Percentiles rank a stretch among this genome's conserved stretches.
These are phyloP conservation scores for Thalassiosira hispida DNA, from an alignment of 352 stramenopile species.

Conservation along the genomic window DNA sequence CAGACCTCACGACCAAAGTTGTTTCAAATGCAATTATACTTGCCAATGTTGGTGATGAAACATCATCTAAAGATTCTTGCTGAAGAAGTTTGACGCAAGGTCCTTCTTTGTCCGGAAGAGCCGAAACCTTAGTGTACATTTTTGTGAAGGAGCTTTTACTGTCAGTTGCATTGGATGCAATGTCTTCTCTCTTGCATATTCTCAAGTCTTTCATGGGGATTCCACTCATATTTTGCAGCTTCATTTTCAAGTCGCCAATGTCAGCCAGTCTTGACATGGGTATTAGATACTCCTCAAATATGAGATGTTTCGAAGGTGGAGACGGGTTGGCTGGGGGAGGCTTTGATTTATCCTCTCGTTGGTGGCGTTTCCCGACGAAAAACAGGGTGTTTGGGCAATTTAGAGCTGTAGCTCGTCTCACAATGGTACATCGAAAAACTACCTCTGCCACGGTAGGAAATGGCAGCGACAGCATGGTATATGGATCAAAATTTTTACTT, in stretches of 20 bases:
- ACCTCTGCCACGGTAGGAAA: slow-evolving; percentile 90
- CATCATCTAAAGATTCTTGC: slow-evolving; percentile 50
- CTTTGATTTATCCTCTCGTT: slow-evolving; percentile 19
- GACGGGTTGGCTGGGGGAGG: neutral
- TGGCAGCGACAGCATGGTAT: slow-evolving; percentile 95
- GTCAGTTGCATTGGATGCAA: slow-evolving; percentile 51
- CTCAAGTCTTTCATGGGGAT: slow-evolving; percentile 65
- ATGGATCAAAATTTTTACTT: slow-evolving; percentile 98
- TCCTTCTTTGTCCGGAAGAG: slow-evolving; percentile 80
- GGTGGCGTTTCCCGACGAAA: slow-evolving; percentile 2
- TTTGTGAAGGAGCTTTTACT: slow-evolving; percentile 26
- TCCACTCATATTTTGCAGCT: slow-evolving; percentile 79
- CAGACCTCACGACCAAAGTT: slow-evolving; percentile 63
- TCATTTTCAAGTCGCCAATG: slow-evolving; percentile 79
- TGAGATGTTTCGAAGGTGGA: slow-evolving; percentile 74
- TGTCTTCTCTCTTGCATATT: slow-evolving; percentile 74
- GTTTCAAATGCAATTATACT: slow-evolving; percentile 81
- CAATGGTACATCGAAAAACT: slow-evolving; percentile 78
- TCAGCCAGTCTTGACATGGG: slow-evolving; percentile 81
- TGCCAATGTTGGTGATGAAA: slow-evolving; percentile 52
- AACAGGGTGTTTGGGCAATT: slow-evolving; percentile 68
- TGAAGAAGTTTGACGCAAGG: slow-evolving; percentile 75
- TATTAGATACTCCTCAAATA: slow-evolving; percentile 82
- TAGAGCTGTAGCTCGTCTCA: slow-evolving; percentile 67
- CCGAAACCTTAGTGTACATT: slow-evolving; percentile 57